Base-by-base conservation (phyloP, 345 rosid species). In the Pistacia atlantica region DNA sequence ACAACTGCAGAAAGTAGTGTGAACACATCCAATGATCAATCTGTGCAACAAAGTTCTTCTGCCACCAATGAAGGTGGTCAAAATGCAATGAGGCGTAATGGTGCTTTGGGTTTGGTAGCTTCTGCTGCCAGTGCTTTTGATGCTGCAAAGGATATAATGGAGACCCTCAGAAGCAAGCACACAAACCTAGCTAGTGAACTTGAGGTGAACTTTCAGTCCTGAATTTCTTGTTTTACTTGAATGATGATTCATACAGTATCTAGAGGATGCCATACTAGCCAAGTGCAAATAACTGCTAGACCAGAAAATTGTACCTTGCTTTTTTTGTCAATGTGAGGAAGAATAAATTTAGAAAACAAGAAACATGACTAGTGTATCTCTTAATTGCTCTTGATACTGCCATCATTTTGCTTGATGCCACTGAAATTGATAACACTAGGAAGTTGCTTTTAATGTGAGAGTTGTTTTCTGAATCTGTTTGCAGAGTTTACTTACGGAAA, bases 121-220 rank as follows among this genome's bases (percentile, higher is more conserved):
- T 92, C 93, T 84, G 97, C 98, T 78, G 90, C 89, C 11, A 87
- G 91, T 85, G 98, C 99, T 79, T 96, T 96, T 84, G 97, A 93
- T 55, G 93, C 98, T 77, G 99, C 99, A 31, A 96, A 96, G 86
- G 99, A 96, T 85, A 96, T 96, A 77, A 96, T 93, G 98, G 99
- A 96, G 85, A 87, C 97, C 68, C 91, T 96, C 31, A 87, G 99
- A 88, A 91, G 97, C 92, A 93, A 92, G 89, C 97, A 96, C 75
- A 81, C 90, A 77, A 96, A 96, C 85, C 86, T 96, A 89, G 99
- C 99, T 63, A 78, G 95, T 80, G 98, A 96, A 80, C 98, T 96
- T 64, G 98, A 96, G 98, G 99, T 96, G 78, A 82, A 69, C 20
- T 22, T 81, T 72, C 35, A 13, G 33, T 75, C 25, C 18, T 37